Percentiles rank a stretch among this genome's conserved stretches.
These are phyloP conservation scores for Mortierella sp. DNA, from an alignment of 371 early-diverging fungal genomes.

Conservation along the genomic window DNA sequence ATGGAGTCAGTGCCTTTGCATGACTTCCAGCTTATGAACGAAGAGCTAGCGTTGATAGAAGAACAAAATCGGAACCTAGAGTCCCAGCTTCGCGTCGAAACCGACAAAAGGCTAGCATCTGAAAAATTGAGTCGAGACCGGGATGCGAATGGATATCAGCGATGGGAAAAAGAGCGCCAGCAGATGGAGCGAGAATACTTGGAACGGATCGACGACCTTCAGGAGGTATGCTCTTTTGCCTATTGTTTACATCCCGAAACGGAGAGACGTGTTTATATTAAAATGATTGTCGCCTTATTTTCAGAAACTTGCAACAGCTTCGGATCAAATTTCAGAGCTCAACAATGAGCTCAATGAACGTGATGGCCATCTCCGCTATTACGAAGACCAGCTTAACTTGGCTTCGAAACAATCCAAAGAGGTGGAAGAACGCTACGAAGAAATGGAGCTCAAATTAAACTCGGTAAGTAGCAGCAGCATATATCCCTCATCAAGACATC, in stretches of 20 bases:
- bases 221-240: slow-evolving; percentile 25
- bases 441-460: slow-evolving; percentile 38
- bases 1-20: slow-evolving; percentile 17
- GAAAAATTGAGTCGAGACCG: slow-evolving; percentile 23
- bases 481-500: not conserved
- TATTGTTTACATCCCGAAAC: not conserved
- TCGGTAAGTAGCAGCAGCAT: slow-evolving; percentile 13
- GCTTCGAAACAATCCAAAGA: slow-evolving; percentile 42
- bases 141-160: slow-evolving; percentile 9
- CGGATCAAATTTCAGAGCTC: slow-evolving; percentile 38
- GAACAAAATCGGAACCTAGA: slow-evolving; percentile 37
- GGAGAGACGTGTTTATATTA: not conserved
- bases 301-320: slow-evolving; percentile 28
- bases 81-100: slow-evolving; percentile 27
- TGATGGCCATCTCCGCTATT: slow-evolving; percentile 19
- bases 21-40: slow-evolving; percentile 28
- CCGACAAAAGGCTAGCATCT: slow-evolving; percentile 23
- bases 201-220: slow-evolving; percentile 22
- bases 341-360: slow-evolving; percentile 33
- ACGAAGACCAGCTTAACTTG: slow-evolving; percentile 33
- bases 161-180: slow-evolving; percentile 35
- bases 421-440: slow-evolving; percentile 42
- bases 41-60: slow-evolving; percentile 33
- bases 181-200: slow-evolving; percentile 26
- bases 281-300: not conserved